These are phyloP conservation scores for Carallia pectinifolia DNA, from an alignment of 345 rosid genomes.

Conservation along the genomic window DNA sequence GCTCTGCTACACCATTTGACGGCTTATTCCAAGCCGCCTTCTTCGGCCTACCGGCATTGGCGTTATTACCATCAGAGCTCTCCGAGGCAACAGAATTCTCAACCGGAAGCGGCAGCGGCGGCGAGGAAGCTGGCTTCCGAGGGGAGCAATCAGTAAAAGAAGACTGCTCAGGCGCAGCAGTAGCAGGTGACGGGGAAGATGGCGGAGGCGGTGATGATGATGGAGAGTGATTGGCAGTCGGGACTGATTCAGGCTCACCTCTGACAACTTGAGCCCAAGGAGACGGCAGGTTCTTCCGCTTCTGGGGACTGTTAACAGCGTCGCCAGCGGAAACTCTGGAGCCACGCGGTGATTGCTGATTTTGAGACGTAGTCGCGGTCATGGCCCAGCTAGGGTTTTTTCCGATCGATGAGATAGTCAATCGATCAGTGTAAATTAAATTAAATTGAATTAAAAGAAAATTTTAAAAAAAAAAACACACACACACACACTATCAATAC, in stretches of 20 bases:
- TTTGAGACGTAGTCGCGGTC: conserved; percentile 48
- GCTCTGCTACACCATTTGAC: conserved; percentile 39
- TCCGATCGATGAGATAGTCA: too few species aligned
- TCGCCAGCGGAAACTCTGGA: conserved; percentile 2
- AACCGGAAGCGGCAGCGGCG: conserved; percentile 12
- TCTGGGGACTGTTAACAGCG: conserved; percentile 31
- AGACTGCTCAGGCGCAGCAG: conserved; percentile 23
- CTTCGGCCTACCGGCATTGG: conserved; percentile 41
- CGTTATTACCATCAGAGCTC: conserved; percentile 25
- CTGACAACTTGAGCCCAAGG: conserved; percentile 46
- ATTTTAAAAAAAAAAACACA: background rate
- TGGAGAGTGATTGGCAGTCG: conserved; percentile 18
- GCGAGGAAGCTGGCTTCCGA: conserved; percentile 20
- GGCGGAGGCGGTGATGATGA: conserved; percentile 17
- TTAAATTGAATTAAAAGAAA: conserved; percentile 1
- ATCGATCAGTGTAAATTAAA: background rate
- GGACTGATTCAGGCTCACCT: conserved; percentile 34
- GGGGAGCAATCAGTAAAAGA: conserved; percentile 24
- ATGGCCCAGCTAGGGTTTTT: conserved; percentile 41
- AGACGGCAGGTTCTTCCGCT: conserved; percentile 31
- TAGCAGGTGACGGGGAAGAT: background rate
- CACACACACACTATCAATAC: too few species aligned
- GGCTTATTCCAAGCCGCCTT: conserved; percentile 61
- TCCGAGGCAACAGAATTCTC: conserved; percentile 27
- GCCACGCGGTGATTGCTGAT: conserved; percentile 32